Evolutionary conservation across 257 asterid genomes (phyloP).

Genomic region (Striga asiatica): DNA sequence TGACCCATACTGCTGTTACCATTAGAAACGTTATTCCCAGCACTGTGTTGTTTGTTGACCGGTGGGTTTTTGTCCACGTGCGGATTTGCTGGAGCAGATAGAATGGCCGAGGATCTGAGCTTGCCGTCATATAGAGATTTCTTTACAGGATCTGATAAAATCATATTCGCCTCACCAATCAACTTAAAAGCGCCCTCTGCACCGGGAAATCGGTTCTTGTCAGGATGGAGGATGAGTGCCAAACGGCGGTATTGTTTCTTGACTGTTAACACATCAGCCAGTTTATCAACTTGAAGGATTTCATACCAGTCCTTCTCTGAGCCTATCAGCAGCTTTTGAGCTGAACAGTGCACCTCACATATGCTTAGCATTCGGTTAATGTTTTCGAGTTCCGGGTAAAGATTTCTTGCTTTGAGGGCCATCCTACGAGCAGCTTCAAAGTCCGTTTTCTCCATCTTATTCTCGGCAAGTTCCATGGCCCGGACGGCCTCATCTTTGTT

Average conservation of each 20-base stretch:
- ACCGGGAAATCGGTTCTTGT: slow-evolving; percentile 52
- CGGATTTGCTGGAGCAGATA: slow-evolving; percentile 20
- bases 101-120: slow-evolving; percentile 14
- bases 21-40: slow-evolving; percentile 15
- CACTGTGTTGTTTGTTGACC: slow-evolving; percentile 4
- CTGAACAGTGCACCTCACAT: slow-evolving; percentile 56
- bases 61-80: slow-evolving; percentile 11
- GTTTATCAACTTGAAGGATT: slow-evolving; percentile 46
- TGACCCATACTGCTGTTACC: slow-evolving; percentile 19
- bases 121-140: slow-evolving; percentile 40
- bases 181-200: slow-evolving; percentile 64
- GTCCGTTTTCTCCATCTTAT: slow-evolving; percentile 47
- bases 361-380: slow-evolving; percentile 41
- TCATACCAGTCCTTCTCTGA: slow-evolving; percentile 57
- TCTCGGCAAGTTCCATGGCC: slow-evolving; percentile 56
- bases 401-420: slow-evolving; percentile 43
- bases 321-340: slow-evolving; percentile 32
- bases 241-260: slow-evolving; percentile 58
- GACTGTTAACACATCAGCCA: slow-evolving; percentile 30
- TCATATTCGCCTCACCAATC: slow-evolving; percentile 47
- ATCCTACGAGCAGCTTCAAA: slow-evolving; percentile 47
- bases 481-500: slow-evolving; percentile 65
- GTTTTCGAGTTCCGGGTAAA: slow-evolving; percentile 55
- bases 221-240: slow-evolving; percentile 61
- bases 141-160: slow-evolving; percentile 38